These are phyloP conservation scores for Coemansia sp. DNA, from an alignment of 192 early-diverging fungal genomes.

Conservation along the genomic window DNA sequence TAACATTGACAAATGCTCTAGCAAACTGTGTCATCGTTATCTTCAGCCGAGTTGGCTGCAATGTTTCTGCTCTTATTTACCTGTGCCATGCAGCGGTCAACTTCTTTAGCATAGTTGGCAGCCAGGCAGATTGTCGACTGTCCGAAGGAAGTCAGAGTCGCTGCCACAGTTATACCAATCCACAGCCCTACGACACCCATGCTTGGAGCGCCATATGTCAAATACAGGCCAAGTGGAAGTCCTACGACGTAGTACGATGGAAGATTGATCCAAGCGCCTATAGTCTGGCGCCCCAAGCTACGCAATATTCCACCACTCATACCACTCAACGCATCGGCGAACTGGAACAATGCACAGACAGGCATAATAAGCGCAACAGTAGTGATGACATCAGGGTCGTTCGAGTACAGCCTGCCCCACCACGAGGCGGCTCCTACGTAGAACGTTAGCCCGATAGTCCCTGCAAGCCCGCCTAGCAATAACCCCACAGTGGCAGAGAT, in stretches of 20 bases:
- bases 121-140: conserved; percentile 38
- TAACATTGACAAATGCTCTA: conserved; percentile 54
- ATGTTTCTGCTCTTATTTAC: conserved; percentile 44
- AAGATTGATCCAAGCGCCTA: conserved; percentile 62
- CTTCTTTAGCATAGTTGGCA: conserved; percentile 37
- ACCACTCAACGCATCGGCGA: conserved; percentile 62
- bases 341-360: conserved; percentile 73
- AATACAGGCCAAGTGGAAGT: conserved; percentile 60
- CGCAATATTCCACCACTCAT: conserved; percentile 65
- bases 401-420: conserved; percentile 67
- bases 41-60: conserved; percentile 27
- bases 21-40: conserved; percentile 22
- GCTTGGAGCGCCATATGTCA: conserved; percentile 55
- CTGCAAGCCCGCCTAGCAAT: conserved; percentile 10
- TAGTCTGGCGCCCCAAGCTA: conserved; percentile 58
- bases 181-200: conserved; percentile 56
- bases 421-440: conserved; percentile 27
- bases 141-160: conserved; percentile 12
- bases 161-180: conserved; percentile 51
- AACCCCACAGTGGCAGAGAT: conserved; percentile 42
- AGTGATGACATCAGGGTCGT: conserved; percentile 68
- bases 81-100: conserved; percentile 36
- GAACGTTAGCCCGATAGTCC: conserved; percentile 19
- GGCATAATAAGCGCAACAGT: conserved; percentile 79
- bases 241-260: conserved; percentile 61